A percentile compares a stretch with the other conserved stretches of the same genome.
These are phyloP conservation scores for Leucosporidium yakuticum DNA, from an alignment of 768 basidiomycete genomes.

Conservation along the genomic window DNA sequence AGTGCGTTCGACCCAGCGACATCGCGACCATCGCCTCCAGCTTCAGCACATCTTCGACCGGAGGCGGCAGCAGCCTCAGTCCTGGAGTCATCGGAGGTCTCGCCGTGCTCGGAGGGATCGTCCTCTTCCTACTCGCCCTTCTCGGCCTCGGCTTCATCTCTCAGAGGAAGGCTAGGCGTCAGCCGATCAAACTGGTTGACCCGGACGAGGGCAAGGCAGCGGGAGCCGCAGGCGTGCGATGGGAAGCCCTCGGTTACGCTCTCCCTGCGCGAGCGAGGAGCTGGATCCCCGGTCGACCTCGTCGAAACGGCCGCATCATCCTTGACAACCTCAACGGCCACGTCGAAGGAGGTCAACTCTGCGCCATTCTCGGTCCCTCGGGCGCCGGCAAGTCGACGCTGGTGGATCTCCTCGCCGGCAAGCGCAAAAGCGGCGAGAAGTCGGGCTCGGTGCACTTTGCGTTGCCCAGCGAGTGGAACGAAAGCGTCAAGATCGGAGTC, in stretches of 20 bases:
- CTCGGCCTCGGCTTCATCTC: constrained; percentile 58
- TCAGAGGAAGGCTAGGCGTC: constrained; percentile 57
- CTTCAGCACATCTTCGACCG: constrained; percentile 28
- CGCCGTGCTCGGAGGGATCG: constrained; percentile 68
- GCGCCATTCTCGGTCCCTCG: constrained; percentile 87
- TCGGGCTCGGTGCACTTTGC: constrained; percentile 58
- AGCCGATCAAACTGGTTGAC: no score
- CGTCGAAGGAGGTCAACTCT: constrained; percentile 73
- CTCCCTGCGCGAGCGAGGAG: no score
- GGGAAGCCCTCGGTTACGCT: no score
- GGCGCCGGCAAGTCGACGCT: constrained; percentile 59
- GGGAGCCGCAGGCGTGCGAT: no score
- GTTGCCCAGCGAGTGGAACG: neutral
- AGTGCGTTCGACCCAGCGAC: constrained; percentile 75
- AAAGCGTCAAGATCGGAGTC: neutral
- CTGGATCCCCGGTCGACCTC: no score
- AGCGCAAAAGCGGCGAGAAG: constrained; percentile 64
- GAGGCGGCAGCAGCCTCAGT: constrained; percentile 45
- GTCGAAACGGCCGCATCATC: constrained; percentile 54
- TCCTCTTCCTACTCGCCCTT: constrained; percentile 56
- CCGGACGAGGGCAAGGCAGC: no score
- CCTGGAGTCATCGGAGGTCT: constrained; percentile 86
- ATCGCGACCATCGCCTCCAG: constrained; percentile 52
- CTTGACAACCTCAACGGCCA: constrained; percentile 64
- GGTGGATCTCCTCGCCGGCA: constrained; percentile 82